These are phyloP conservation scores for Selaginella tamariscina DNA, from an alignment of 75 land plant species.

Conservation along the genomic window DNA sequence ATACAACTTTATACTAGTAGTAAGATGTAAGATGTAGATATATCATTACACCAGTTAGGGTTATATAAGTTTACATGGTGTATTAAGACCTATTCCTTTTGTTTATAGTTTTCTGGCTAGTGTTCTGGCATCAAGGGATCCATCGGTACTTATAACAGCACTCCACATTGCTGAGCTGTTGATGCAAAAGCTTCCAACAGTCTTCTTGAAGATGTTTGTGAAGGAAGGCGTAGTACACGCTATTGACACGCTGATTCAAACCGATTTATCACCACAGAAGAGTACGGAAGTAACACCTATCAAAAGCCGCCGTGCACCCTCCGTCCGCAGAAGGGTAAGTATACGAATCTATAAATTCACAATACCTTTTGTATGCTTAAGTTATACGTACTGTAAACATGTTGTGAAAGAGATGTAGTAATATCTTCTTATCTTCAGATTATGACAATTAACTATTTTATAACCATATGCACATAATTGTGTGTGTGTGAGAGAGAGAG, in stretches of 20 bases:
- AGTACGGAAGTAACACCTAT: conserved; percentile 37
- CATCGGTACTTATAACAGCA: conserved; percentile 62
- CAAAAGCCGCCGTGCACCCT: conserved; percentile 42
- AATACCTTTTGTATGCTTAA: too few species aligned
- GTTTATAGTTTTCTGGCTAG: conserved; percentile 74
- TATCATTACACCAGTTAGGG: too few species aligned
- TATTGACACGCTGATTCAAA: conserved; percentile 45
- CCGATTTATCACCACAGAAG: conserved; percentile 35
- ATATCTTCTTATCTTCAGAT: too few species aligned
- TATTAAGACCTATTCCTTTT: background rate
- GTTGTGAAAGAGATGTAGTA: too few species aligned
- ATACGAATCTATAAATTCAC: too few species aligned
- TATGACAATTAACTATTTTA: too few species aligned
- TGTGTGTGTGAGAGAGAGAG: too few species aligned
- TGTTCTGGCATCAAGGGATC: conserved; percentile 83
- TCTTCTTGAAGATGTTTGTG: conserved; percentile 73
- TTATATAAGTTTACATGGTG: too few species aligned
- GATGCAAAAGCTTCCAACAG: conserved; percentile 84
- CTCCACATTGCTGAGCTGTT: conserved; percentile 85
- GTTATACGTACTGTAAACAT: too few species aligned
- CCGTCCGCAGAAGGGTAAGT: conserved; percentile 29
- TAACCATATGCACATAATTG: too few species aligned
- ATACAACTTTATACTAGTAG: too few species aligned
- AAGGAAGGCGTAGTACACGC: conserved; percentile 98
- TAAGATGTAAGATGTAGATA: too few species aligned